Evolutionary conservation across 225 moss, liverwort and hornwort species (phyloP), one percentile per base, ranked within the genome.

Genomic region (Marchantia polymorpha): DNA sequence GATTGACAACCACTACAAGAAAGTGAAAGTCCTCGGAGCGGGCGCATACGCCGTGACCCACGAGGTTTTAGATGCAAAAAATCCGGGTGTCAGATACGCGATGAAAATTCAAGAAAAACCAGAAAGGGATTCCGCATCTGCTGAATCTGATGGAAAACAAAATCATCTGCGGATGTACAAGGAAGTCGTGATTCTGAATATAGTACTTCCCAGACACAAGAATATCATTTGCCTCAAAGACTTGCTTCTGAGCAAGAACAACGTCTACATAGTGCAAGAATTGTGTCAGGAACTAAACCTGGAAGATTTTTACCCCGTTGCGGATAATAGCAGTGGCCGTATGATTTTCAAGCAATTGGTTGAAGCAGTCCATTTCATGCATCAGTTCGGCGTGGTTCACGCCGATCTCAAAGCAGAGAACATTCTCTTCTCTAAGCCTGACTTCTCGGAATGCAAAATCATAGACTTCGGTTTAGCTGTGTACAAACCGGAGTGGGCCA

Each of bases 181-280:
- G 5, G 60, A 76, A 48, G 1, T 59, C 2, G 8, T 76, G 59
- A 46, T 76, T 51, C 8, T 76, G 13, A 76, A 63, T n/a, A 30
- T 31, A 23, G n/a, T 76, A 46, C 76, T 76, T 46, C 76, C 76
- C 0, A 76, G 23, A 47, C 76, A 76, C 46, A 56, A 14, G 13
- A 61, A 76, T 25, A 46, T 76, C 4, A 25, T 76, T 6, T 20
- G 63, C 14, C 10, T 63, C 6, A 49, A 25, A 7, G 76, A 76
- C 12, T 7, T 76, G 17, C 76, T 76, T 5, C 52, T 23, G 26
- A 54, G 76, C 76, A 59, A 59, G 0, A n/a, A 63, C 63, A n/a
- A 63, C 7, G n/a, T 63, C 8, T 63, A 20, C 63, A 63, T 63
- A 19, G 63, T 63, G 66, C 66, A 66, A 66, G 70, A 70, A 17